Base-by-base conservation (phyloP, 805 yeast species). In the Spencermartinsiella europaea region DNA sequence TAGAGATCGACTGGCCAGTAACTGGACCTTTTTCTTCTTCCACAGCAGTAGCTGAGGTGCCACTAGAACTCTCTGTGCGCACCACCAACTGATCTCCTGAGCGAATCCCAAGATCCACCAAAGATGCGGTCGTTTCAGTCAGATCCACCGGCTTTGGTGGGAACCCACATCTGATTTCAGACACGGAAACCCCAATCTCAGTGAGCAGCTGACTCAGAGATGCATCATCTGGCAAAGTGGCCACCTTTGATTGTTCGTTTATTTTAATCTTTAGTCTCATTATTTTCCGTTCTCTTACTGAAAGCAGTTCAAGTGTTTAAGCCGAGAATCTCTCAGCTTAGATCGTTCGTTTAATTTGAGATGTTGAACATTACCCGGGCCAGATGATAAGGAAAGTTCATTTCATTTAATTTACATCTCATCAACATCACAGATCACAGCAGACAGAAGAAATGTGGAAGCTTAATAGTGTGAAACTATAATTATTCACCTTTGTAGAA, bases 81-180 rank as follows among this genome's bases (percentile, higher is more conserved):
- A 76, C 62, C 1, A 72, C 65, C 12, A 83, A 58, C 54, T 75
- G 81, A 46, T 83, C 90, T 2, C 88, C 89, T 45, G 72, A 66
- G 39, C 68, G 64, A 12, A 83, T 66, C 0, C 81, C 82, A 4
- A 72, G 51, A 1, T 69, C 75, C 1, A 52, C 58, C 10, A 58
- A 45, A 1, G 45, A 38, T 5, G 47, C 47, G 12, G 41, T 34
- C 8, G 47, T 50, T 20, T 60, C 60, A 3, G 51, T 48, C 5
- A 71, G 48, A 21, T 66, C 68, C 1, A 81, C 46, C 1, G 63
- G 51, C 48, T 68, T 74, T 1, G 85, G 85, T 0, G 90, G 91
- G 57, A 74, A 83, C 2, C 90, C 89, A 39, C 55, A 63, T 49
- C 75, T 74, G 43, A 81, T 60, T 21, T 49, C 59, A 16, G 45